These are phyloP conservation scores for Sclerotinia subarctica DNA, from an alignment of 2,329 filamentous ascomycete genomes.

Conservation along the genomic window DNA sequence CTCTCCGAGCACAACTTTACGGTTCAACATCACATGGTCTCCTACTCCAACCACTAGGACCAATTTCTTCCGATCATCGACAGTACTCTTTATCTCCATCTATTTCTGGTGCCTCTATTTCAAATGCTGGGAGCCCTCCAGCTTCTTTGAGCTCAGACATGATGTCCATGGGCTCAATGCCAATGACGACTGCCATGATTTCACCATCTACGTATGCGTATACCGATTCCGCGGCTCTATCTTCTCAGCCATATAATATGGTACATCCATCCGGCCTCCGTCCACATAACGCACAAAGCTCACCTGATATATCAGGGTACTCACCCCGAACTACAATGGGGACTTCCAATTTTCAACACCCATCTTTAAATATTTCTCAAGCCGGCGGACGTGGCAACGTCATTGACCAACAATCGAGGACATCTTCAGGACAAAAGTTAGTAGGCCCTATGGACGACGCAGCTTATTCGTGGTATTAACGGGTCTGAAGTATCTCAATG, in stretches of 20 bases:
- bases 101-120: slow-evolving; percentile 37
- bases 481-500: slow-evolving; percentile 28
- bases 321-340: slow-evolving; percentile 37
- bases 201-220: slow-evolving; percentile 36
- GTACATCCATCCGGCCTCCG: slow-evolving; percentile 39
- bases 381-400: slow-evolving; percentile 28
- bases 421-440: slow-evolving; percentile 28
- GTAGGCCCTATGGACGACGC: slow-evolving; percentile 20
- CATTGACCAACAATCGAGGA: slow-evolving; percentile 24
- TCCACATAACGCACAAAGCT: slow-evolving; percentile 40
- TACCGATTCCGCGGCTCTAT: slow-evolving; percentile 34
- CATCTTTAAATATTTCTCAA: slow-evolving; percentile 35
- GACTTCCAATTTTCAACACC: slow-evolving; percentile 35
- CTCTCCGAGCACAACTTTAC: slow-evolving; percentile 40
- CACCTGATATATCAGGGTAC: slow-evolving; percentile 40
- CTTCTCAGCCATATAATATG: slow-evolving; percentile 39
- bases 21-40: slow-evolving; percentile 36
- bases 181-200: slow-evolving; percentile 38
- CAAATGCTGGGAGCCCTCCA: slow-evolving; percentile 36
- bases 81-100: slow-evolving; percentile 39
- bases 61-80: slow-evolving; percentile 30
- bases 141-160: slow-evolving; percentile 35
- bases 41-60: slow-evolving; percentile 29
- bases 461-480: slow-evolving; percentile 20
- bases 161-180: slow-evolving; percentile 37